phyloP scores from a whole-genome alignment of 1,284 basidiomycete species.

The Sporisorium graminicola region DNA sequence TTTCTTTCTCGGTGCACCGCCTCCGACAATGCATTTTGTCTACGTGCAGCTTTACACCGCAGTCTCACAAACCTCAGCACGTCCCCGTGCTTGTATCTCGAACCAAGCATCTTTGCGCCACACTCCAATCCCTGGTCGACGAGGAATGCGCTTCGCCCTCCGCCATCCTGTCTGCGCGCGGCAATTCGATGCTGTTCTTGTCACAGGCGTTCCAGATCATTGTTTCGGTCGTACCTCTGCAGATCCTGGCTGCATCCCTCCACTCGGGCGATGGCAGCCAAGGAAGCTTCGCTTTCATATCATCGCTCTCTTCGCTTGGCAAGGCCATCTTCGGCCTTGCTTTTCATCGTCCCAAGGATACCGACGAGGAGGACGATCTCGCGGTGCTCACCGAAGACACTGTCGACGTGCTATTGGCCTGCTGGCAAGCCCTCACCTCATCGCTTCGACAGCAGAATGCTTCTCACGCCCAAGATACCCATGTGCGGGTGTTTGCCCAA shows the following conservation, averaged over 20 bases:
- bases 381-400: slow-evolving; percentile 51
- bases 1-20: slow-evolving; percentile 45
- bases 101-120: slow-evolving; percentile 42
- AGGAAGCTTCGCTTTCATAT: slow-evolving; percentile 33
- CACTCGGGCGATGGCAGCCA: slow-evolving; percentile 15
- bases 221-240: slow-evolving; percentile 36
- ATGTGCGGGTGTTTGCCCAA: slow-evolving; percentile 30
- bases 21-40: slow-evolving; percentile 51
- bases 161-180: slow-evolving; percentile 25
- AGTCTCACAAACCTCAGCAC: slow-evolving; percentile 42
- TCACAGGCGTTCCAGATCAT: slow-evolving; percentile 48
- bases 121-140: slow-evolving; percentile 40
- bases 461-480: slow-evolving; percentile 19
- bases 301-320: slow-evolving; percentile 41
- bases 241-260: slow-evolving; percentile 34
- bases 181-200: slow-evolving; percentile 53
- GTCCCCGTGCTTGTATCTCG: slow-evolving; percentile 34
- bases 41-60: slow-evolving; percentile 39
- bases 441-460: slow-evolving; percentile 33
- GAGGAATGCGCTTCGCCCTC: slow-evolving; percentile 32
- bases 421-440: slow-evolving; percentile 41
- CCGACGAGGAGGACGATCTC: slow-evolving; percentile 56
- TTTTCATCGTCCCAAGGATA: slow-evolving; percentile 42
- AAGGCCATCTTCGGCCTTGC: slow-evolving; percentile 47
- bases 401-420: slow-evolving; percentile 45